A percentile compares a stretch with the other conserved stretches of the same genome.
phyloP scores from a whole-genome alignment of 1,139 yeast species.

The Blastobotrys indianensis region DNA sequence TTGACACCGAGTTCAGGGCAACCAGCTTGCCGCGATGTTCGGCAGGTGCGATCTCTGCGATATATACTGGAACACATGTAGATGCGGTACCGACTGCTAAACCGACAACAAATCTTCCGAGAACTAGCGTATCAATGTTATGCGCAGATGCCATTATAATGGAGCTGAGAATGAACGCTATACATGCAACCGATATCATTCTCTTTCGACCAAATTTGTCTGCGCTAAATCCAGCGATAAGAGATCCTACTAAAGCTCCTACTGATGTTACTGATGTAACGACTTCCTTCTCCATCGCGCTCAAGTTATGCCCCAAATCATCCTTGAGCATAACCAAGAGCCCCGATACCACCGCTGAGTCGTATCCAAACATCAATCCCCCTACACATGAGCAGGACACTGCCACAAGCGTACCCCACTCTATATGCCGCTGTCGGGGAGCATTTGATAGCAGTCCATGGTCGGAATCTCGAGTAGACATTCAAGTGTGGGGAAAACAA shows the following conservation, averaged over 20 bases:
- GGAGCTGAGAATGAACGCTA: constrained; percentile 36
- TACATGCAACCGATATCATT: constrained; percentile 36
- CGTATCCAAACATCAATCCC: constrained; percentile 24
- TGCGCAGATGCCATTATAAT: constrained; percentile 35
- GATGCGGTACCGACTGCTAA: constrained; percentile 42
- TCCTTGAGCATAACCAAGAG: constrained; percentile 34
- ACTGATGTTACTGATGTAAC: constrained; percentile 41
- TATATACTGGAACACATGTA: constrained; percentile 40
- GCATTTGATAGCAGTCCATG: constrained; percentile 1
- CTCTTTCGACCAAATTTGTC: constrained; percentile 34
- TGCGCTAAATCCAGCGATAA: constrained; percentile 36
- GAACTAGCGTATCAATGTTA: constrained; percentile 27
- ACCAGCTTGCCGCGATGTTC: constrained; percentile 37
- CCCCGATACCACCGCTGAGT: constrained; percentile 19
- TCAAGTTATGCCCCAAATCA: constrained; percentile 25
- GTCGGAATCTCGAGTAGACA: background rate
- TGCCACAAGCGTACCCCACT: constrained; percentile 13
- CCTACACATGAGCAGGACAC: constrained; percentile 22
- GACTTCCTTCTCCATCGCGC: constrained; percentile 35
- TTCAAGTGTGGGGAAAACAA: background rate
- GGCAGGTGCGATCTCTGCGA: constrained; percentile 41
- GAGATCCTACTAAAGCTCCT: constrained; percentile 41
- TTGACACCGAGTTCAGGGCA: constrained; percentile 39
- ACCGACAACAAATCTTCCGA: constrained; percentile 40
- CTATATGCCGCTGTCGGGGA: constrained; percentile 2